Percentiles rank a stretch among this genome's conserved stretches.
These are phyloP conservation scores for Nicotiana sylvestris DNA, from an alignment of 257 asterid species.

Conservation along the genomic window DNA sequence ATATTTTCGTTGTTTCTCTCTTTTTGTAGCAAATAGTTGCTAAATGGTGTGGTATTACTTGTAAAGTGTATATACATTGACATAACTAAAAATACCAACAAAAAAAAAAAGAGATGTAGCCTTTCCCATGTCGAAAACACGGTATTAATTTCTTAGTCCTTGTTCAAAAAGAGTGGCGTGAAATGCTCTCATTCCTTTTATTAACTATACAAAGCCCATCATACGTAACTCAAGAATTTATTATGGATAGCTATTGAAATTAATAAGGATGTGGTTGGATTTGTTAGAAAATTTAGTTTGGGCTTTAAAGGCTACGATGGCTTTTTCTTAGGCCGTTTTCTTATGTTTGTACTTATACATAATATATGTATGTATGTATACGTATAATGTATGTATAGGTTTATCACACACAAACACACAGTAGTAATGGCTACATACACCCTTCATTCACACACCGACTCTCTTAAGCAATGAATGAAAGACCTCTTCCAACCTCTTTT, in stretches of 20 bases:
- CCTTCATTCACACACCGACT: slow-evolving; percentile 32
- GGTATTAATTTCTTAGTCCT: too few species aligned
- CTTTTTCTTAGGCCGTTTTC: slow-evolving; percentile 19
- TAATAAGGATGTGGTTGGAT: slow-evolving; percentile 52
- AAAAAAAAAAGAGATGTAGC: not conserved
- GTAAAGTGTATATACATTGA: not conserved
- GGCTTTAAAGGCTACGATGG: slow-evolving; percentile 47
- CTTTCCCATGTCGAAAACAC: too few species aligned
- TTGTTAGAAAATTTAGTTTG: slow-evolving; percentile 47
- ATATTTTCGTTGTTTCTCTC: not conserved
- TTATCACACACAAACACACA: slow-evolving; percentile 16
- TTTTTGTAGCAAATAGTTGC: too few species aligned
- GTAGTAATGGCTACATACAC: not conserved
- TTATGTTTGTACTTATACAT: not conserved
- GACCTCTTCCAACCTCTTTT: not conserved
- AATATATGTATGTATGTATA: not conserved
- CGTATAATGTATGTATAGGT: not conserved
- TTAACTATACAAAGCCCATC: slow-evolving; percentile 9
- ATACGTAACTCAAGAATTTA: slow-evolving; percentile 31
- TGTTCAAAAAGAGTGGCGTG: not conserved
- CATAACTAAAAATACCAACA: not conserved
- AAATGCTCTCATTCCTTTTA: not conserved
- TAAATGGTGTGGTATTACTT: not conserved
- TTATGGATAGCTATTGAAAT: slow-evolving; percentile 21
- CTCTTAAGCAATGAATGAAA: slow-evolving; percentile 54